These are phyloP conservation scores for Chamaecrista fasciculata DNA, from an alignment of 306 rosid genomes.

Conservation along the genomic window DNA sequence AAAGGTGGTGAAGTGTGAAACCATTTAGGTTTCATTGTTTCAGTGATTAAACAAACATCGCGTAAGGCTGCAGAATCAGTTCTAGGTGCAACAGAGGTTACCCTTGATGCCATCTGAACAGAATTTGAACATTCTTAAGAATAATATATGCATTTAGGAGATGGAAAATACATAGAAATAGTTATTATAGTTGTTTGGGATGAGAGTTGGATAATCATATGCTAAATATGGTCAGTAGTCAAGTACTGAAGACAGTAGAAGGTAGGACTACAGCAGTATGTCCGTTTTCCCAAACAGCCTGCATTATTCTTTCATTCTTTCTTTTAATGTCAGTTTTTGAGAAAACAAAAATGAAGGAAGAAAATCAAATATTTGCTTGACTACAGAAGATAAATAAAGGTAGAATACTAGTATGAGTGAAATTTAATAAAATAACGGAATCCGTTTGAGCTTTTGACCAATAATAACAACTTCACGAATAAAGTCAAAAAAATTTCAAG, in stretches of 20 bases:
- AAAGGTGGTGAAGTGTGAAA: neutral
- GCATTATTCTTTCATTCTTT: neutral
- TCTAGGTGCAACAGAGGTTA: neutral
- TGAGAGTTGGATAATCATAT: neutral
- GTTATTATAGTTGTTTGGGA: neutral
- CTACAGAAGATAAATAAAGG: neutral
- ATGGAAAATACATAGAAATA: neutral
- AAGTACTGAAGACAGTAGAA: neutral
- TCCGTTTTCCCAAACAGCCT: neutral
- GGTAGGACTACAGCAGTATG: neutral
- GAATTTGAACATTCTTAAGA: neutral
- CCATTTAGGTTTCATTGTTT: neutral
- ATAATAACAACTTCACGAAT: neutral
- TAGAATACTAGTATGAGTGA: neutral
- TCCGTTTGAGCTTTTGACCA: neutral
- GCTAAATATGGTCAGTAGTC: neutral
- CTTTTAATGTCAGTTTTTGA: neutral
- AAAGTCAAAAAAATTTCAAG: neutral
- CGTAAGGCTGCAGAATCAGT: neutral
- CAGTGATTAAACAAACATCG: neutral
- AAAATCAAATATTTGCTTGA: neutral
- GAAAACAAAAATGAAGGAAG: neutral
- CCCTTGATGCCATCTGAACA: neutral
- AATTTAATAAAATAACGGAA: neutral
- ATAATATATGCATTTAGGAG: neutral